These are phyloP conservation scores for Chlamydomonas sp. DNA, from an alignment of 139 green algal genomes.

Conservation along the genomic window DNA sequence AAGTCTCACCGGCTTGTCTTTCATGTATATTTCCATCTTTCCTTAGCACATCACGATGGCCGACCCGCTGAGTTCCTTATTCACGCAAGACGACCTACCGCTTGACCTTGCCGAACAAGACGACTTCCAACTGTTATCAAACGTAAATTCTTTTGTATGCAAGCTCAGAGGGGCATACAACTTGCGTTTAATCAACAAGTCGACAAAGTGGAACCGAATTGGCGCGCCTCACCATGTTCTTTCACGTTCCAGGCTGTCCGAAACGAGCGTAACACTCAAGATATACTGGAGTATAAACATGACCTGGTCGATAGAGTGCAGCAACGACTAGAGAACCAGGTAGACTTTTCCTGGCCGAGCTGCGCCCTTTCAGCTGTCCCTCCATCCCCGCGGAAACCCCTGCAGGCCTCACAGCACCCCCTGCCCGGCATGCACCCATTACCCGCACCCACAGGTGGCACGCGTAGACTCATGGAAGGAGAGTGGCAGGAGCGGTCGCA, in stretches of 20 bases:
- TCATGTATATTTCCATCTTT: no score
- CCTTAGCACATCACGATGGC: neutral
- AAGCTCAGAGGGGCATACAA: neutral
- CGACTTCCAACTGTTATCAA: constrained; percentile 24
- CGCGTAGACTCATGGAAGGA: constrained; percentile 26
- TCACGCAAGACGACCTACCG: constrained; percentile 10
- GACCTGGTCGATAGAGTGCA: constrained; percentile 31
- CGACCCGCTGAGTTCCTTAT: constrained; percentile 15
- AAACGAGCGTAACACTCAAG: constrained; percentile 32
- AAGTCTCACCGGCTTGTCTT: no score
- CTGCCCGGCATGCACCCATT: no score
- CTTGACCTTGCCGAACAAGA: constrained; percentile 15
- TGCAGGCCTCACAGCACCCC: no score
- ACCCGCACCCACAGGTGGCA: neutral
- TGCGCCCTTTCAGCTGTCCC: neutral
- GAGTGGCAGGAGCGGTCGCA: neutral
- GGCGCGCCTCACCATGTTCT: no score
- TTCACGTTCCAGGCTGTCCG: neutral
- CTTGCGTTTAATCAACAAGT: neutral
- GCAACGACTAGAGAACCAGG: constrained; percentile 19
- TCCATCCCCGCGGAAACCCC: neutral
- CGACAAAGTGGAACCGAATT: neutral
- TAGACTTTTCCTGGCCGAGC: neutral
- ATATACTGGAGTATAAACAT: constrained; percentile 33
- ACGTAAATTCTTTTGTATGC: neutral